phyloP scores from a whole-genome alignment of 306 rosid genomes.

The Medicago truncatula region DNA sequence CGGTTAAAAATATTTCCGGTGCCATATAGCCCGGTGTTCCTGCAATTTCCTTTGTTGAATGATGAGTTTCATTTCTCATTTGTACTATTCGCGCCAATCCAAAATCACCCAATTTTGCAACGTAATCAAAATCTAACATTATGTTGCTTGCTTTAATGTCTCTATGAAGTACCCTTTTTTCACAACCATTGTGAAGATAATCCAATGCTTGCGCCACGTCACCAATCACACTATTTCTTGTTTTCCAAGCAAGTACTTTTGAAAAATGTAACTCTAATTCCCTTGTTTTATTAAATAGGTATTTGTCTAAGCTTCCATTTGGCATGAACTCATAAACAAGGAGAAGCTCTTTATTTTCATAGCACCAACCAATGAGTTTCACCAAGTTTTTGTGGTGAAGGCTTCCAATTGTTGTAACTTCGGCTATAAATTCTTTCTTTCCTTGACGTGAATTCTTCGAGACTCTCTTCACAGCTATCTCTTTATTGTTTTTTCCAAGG shows the following conservation, averaged over 20 bases:
- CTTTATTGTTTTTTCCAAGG: constrained; percentile 50
- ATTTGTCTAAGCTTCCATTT: constrained; percentile 71
- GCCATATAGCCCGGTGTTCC: constrained; percentile 93
- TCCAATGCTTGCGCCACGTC: constrained; percentile 80
- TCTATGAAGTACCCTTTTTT: constrained; percentile 70
- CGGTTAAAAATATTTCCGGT: constrained; percentile 67
- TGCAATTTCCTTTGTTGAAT: constrained; percentile 73
- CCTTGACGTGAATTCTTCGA: constrained; percentile 76
- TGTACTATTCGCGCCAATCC: constrained; percentile 73
- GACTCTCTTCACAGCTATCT: constrained; percentile 73
- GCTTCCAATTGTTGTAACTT: constrained; percentile 81
- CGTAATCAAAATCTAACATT: constrained; percentile 68
- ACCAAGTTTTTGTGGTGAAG: constrained; percentile 79
- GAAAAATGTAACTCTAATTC: not conserved
- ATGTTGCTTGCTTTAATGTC: too few relatives aligned
- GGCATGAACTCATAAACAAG: constrained; percentile 92
- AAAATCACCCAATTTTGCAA: constrained; percentile 71
- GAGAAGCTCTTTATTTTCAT: constrained; percentile 69
- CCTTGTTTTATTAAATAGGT: constrained; percentile 41
- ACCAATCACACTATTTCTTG: constrained; percentile 50
- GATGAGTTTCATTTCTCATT: constrained; percentile 64
- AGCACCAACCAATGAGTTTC: constrained; percentile 85
- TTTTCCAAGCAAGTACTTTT: constrained; percentile 55
- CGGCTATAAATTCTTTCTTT: constrained; percentile 78
- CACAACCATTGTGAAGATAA: constrained; percentile 79